Conservation (phyloP, 23 red algal species). For the Agarophyton chilense region DNA sequence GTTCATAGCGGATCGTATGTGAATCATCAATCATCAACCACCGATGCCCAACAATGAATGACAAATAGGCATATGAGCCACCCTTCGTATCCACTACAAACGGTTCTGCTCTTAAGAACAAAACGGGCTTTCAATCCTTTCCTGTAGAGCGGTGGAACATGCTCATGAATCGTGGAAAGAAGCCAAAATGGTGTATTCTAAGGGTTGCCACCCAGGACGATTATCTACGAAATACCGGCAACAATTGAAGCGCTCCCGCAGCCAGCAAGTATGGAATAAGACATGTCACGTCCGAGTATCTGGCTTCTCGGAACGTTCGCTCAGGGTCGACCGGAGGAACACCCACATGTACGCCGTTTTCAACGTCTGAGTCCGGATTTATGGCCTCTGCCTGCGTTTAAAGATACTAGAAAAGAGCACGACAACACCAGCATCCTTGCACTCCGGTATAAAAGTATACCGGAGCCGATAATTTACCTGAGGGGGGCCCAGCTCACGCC, state of each 20-base stretch:
- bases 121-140: too few species aligned
- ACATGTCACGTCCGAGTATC: not conserved
- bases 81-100: too few species aligned
- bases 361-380: not conserved
- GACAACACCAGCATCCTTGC: not conserved
- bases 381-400: not conserved
- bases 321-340: conserved; percentile 7
- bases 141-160: too few species aligned
- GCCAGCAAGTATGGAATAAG: not conserved
- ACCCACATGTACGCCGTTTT: not conserved
- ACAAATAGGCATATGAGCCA: too few species aligned
- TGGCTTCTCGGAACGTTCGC: not conserved
- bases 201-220: too few species aligned
- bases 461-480: not conserved
- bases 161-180: too few species aligned
- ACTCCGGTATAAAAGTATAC: not conserved
- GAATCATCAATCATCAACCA: too few species aligned
- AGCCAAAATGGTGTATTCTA: too few species aligned
- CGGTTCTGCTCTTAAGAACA: too few species aligned
- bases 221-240: not conserved
- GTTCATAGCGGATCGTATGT: too few species aligned
- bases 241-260: not conserved
- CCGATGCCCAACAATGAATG: too few species aligned
- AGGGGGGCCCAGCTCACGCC: not conserved
- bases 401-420: not conserved